These are phyloP conservation scores for Lentinula edodes DNA, from an alignment of 768 basidiomycete genomes.

Conservation along the genomic window DNA sequence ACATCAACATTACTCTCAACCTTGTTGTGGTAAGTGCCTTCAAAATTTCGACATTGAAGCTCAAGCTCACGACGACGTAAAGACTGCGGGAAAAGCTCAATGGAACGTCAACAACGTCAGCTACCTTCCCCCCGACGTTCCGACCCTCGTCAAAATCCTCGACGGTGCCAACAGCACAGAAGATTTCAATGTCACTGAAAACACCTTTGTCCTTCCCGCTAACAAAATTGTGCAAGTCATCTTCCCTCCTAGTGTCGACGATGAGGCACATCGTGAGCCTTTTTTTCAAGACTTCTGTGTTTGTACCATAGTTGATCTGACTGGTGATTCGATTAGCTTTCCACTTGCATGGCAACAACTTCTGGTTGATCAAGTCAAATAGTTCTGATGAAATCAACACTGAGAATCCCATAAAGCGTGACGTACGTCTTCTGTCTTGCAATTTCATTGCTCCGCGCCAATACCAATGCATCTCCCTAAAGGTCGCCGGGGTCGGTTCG, in stretches of 20 bases:
- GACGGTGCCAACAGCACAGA: constrained; percentile 23
- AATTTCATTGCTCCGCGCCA: no score
- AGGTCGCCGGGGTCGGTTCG: constrained; percentile 14
- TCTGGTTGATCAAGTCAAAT: constrained; percentile 34
- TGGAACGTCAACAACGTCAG: constrained; percentile 29
- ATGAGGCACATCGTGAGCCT: constrained; percentile 20
- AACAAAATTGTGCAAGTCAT: constrained; percentile 33
- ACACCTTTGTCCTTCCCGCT: constrained; percentile 32
- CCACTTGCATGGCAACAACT: constrained; percentile 28
- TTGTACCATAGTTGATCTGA: background rate
- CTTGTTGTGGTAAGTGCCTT: constrained; percentile 16
- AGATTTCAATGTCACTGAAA: constrained; percentile 27
- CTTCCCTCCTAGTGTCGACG: constrained; percentile 25
- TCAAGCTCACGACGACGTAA: no score
- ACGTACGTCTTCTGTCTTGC: constrained; percentile 10
- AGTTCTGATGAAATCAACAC: constrained; percentile 24
- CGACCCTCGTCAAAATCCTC: constrained; percentile 26
- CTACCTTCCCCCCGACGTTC: constrained; percentile 19
- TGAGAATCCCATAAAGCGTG: constrained; percentile 43
- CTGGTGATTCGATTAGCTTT: constrained; percentile 9
- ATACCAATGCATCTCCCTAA: background rate
- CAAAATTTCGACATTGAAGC: background rate
- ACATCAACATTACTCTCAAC: constrained; percentile 19
- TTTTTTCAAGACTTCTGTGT: background rate
- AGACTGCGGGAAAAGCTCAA: constrained; percentile 16